Conservation (phyloP, 108 stramenopile species). For the Cyclotella cryptica region DNA sequence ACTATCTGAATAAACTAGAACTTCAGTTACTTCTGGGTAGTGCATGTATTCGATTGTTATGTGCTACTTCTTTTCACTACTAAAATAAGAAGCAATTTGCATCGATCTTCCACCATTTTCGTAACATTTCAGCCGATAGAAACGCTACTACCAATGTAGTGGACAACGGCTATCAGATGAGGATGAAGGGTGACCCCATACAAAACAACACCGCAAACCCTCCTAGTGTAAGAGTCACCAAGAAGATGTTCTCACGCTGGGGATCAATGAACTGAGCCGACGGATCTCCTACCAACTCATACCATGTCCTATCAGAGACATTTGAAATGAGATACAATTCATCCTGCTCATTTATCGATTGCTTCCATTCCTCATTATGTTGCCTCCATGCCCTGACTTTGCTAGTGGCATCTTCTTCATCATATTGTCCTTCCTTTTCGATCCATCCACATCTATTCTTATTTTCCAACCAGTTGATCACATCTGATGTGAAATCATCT, state of each 20-base stretch:
- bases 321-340: slow-evolving; percentile 2
- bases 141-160: no score
- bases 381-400: slow-evolving; percentile 5
- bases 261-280: not conserved
- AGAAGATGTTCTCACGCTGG: not conserved
- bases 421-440: not conserved
- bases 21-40: no score
- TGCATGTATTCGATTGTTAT: no score
- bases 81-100: no score
- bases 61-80: no score
- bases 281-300: slow-evolving; percentile 14
- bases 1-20: not conserved
- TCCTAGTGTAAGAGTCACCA: not conserved
- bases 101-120: not conserved
- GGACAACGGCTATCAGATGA: not conserved
- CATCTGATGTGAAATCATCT: slow-evolving; percentile 8
- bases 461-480: slow-evolving; percentile 15
- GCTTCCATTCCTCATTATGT: slow-evolving; percentile 16
- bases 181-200: not conserved
- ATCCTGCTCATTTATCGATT: slow-evolving; percentile 6
- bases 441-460: slow-evolving; percentile 18
- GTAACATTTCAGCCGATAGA: no score
- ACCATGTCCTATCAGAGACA: slow-evolving; percentile 1
- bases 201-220: not conserved
- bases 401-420: not conserved